Conservation (phyloP, 257 asterid species). For the Ajuga chamaepitys region DNA sequence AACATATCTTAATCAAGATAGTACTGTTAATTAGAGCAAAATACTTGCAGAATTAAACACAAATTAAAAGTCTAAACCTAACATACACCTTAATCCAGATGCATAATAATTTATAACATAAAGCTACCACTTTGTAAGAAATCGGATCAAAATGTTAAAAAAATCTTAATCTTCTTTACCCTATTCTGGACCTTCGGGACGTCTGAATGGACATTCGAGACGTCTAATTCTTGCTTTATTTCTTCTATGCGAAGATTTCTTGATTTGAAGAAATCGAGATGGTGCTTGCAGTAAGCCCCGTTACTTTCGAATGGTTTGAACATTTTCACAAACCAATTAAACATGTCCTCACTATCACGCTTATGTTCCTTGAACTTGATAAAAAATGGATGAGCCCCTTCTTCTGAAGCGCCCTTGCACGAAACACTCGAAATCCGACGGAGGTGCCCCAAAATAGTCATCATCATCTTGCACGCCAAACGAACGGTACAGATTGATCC, state of each 20-base stretch:
- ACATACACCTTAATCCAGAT: no score
- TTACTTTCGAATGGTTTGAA: conserved; percentile 18
- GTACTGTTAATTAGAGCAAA: no score
- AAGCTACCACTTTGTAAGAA: no score
- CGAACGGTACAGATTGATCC: neutral
- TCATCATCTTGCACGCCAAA: conserved; percentile 20
- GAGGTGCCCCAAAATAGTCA: conserved; percentile 17
- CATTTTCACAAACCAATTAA: conserved; percentile 18
- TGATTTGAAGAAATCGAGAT: conserved; percentile 13
- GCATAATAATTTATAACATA: no score
- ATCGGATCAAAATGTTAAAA: no score
- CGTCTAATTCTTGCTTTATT: neutral
- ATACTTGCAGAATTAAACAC: no score
- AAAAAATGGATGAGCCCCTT: conserved; percentile 27
- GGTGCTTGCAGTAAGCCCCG: conserved; percentile 34
- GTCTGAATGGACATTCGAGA: no score
- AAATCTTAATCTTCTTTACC: no score
- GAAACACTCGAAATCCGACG: conserved; percentile 19
- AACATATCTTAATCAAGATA: no score
- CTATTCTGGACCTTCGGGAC: no score
- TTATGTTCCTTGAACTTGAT: conserved; percentile 15
- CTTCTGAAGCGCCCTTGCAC: conserved; percentile 34
- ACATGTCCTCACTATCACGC: conserved; percentile 8
- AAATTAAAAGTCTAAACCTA: no score
- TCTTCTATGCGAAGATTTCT: neutral